These are phyloP conservation scores for Nicotiana rustica DNA, from an alignment of 305 asterid species.

Conservation along the genomic window DNA sequence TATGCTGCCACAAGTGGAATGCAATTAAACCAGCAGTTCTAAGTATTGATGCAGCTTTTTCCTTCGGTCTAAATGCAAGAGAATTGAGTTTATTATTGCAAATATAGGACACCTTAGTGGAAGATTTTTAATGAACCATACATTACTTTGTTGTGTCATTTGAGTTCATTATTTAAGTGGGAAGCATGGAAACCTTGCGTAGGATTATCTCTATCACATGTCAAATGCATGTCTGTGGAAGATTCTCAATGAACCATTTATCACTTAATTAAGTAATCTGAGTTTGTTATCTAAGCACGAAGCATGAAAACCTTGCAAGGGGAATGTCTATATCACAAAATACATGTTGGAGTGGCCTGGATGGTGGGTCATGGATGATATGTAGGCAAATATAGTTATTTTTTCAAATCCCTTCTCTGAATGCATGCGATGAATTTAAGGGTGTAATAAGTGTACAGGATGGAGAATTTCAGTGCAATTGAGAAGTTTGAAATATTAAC, in stretches of 20 bases:
- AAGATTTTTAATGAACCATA: neutral
- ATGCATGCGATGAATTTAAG: neutral
- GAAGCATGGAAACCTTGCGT: neutral
- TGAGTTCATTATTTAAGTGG: neutral
- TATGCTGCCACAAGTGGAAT: constrained; percentile 9
- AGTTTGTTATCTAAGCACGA: neutral
- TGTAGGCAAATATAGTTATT: neutral
- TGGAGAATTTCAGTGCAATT: constrained; percentile 26
- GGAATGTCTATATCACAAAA: neutral
- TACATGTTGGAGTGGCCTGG: neutral
- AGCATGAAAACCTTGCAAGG: neutral
- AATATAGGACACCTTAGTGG: neutral
- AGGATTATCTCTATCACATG: neutral
- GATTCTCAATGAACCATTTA: neutral
- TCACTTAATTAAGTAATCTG: neutral
- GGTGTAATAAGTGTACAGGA: constrained; percentile 2
- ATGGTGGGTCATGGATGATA: neutral
- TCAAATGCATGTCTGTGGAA: neutral
- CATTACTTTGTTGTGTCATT: neutral
- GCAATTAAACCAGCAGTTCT: neutral
- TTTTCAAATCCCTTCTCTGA: neutral
- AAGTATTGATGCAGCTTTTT: neutral
- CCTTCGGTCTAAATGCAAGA: neutral
- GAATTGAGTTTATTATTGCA: neutral
- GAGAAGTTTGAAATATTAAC: neutral